These are phyloP conservation scores for Plasmopara halstedii DNA, from an alignment of 352 stramenopile species.

Conservation along the genomic window DNA sequence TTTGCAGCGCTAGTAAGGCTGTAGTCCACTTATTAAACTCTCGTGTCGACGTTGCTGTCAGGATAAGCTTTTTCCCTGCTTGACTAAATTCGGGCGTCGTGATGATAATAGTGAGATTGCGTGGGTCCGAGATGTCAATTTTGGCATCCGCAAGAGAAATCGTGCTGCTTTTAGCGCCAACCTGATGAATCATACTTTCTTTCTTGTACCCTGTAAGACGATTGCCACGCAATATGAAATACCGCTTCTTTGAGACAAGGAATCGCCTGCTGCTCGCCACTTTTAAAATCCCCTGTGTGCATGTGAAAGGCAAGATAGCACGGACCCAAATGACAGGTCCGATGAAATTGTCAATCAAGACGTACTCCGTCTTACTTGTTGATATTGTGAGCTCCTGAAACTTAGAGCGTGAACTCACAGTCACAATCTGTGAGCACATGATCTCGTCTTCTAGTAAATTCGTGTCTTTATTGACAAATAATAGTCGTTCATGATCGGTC, in stretches of 20 bases:
- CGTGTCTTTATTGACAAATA: conserved; percentile 85
- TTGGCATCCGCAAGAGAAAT: conserved; percentile 55
- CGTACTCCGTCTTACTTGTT: conserved; percentile 67
- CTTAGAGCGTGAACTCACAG: conserved; percentile 75
- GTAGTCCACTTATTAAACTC: conserved; percentile 85
- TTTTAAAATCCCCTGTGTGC: conserved; percentile 76
- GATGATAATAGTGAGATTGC: conserved; percentile 65
- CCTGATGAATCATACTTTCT: conserved; percentile 61
- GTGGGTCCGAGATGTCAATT: conserved; percentile 60
- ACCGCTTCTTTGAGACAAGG: conserved; percentile 80
- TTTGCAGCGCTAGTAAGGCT: conserved; percentile 45
- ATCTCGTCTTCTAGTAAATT: conserved; percentile 86
- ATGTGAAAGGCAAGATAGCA: conserved; percentile 80
- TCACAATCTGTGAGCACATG: conserved; percentile 84
- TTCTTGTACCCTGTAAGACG: conserved; percentile 68
- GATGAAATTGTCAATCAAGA: conserved; percentile 83
- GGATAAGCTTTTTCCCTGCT: conserved; percentile 71
- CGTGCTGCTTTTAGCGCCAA: conserved; percentile 64
- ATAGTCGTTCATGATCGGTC: conserved; percentile 75
- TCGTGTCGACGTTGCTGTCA: conserved; percentile 59
- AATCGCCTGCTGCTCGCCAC: conserved; percentile 70
- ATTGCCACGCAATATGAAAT: conserved; percentile 66
- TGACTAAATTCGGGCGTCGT: conserved; percentile 66
- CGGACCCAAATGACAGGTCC: conserved; percentile 76
- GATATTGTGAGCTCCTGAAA: conserved; percentile 66